A percentile compares a stretch with the other conserved stretches of the same genome.
Conservation (phyloP, 2,329 filamentous ascomycete species). For the Escovopsis sp. region DNA sequence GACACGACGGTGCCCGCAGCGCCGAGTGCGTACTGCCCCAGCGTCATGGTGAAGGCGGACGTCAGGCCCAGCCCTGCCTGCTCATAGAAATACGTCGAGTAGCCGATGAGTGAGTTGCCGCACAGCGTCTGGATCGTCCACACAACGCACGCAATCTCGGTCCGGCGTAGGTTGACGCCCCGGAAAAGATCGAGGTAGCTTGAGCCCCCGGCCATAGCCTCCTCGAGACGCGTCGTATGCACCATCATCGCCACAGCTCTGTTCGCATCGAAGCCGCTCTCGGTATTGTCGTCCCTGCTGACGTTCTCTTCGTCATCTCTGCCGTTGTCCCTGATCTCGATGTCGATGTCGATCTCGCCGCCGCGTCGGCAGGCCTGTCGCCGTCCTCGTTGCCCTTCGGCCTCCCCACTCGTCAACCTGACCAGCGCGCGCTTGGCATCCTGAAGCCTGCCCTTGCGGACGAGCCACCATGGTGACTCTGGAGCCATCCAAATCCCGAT, state of each 20-base stretch:
- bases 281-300: too few relatives aligned
- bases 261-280: constrained; percentile 19
- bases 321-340: constrained; percentile 5
- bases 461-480: constrained; percentile 35
- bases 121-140: constrained; percentile 27
- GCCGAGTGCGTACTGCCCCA: constrained; percentile 28
- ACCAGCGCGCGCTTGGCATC: constrained; percentile 23
- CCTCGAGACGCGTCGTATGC: constrained; percentile 34
- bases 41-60: constrained; percentile 23
- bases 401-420: constrained; percentile 26
- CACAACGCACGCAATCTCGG: constrained; percentile 29
- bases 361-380: too few relatives aligned
- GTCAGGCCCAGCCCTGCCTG: constrained; percentile 24
- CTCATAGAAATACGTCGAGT: constrained; percentile 38
- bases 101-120: constrained; percentile 34
- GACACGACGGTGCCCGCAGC: constrained; percentile 29
- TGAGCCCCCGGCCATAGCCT: constrained; percentile 22
- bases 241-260: constrained; percentile 35
- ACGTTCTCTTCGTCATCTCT: too few relatives aligned
- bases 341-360: constrained; percentile 19
- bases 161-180: constrained; percentile 28
- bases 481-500: constrained; percentile 28
- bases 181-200: constrained; percentile 33
- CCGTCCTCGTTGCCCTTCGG: too few relatives aligned
- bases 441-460: constrained; percentile 23